phyloP scores from a whole-genome alignment of 2,329 filamentous ascomycete species.

The Talaromyces sp. region DNA sequence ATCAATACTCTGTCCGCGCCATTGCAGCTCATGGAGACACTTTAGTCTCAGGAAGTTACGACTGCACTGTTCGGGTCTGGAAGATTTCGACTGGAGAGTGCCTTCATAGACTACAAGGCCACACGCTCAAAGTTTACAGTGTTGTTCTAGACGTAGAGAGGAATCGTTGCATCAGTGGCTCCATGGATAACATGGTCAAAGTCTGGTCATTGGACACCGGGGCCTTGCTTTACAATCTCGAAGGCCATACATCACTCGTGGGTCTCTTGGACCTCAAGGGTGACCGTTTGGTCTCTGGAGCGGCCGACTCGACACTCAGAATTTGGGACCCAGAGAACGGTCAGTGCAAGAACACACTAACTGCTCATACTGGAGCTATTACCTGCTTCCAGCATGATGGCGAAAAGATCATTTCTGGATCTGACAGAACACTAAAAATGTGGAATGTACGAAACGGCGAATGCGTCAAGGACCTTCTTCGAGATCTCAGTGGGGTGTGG shows the following conservation, averaged over 20 bases:
- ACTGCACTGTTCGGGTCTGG: slow-evolving; percentile 93
- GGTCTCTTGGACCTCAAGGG: slow-evolving; percentile 86
- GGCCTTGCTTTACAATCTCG: slow-evolving; percentile 78
- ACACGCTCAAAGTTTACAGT: slow-evolving; percentile 92
- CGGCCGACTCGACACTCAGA: slow-evolving; percentile 88
- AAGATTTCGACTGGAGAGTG: slow-evolving; percentile 93
- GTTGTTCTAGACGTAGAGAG: slow-evolving; percentile 89
- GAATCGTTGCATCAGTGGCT: slow-evolving; percentile 94
- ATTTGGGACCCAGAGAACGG: slow-evolving; percentile 97
- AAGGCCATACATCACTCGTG: slow-evolving; percentile 89
- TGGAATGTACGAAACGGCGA: slow-evolving; percentile 94
- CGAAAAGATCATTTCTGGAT: slow-evolving; percentile 93
- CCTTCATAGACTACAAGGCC: slow-evolving; percentile 77
- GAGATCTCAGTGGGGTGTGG: slow-evolving; percentile 95
- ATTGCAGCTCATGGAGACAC: slow-evolving; percentile 94
- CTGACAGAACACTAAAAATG: slow-evolving; percentile 95
- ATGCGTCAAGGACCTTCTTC: slow-evolving; percentile 87
- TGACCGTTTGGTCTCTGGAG: slow-evolving; percentile 87
- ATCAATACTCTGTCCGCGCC: slow-evolving; percentile 89
- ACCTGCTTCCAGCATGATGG: slow-evolving; percentile 98
- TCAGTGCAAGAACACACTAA: slow-evolving; percentile 82
- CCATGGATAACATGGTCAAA: slow-evolving; percentile 97
- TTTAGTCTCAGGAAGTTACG: slow-evolving; percentile 95
- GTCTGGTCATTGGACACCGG: slow-evolving; percentile 94
- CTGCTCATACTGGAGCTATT: slow-evolving; percentile 92